These are phyloP conservation scores for Corchorus capsularis DNA, from an alignment of 345 rosid species.

Conservation along the genomic window DNA sequence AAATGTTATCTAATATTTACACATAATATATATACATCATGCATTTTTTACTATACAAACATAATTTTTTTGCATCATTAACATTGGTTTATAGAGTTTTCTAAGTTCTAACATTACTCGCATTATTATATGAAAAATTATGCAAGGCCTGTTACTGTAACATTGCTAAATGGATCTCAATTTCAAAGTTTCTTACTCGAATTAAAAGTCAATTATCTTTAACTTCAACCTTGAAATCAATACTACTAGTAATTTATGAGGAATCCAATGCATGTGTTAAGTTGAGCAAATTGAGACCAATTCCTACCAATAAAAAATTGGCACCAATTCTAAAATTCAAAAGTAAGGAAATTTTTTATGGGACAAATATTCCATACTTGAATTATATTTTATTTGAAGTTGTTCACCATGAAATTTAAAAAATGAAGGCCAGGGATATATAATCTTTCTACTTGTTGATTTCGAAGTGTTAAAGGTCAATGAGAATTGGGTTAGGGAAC, in stretches of 20 bases:
- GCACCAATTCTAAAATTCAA: constrained; percentile 1
- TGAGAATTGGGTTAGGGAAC: neutral
- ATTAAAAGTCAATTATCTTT: neutral
- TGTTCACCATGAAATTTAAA: constrained; percentile 6
- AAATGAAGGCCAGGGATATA: neutral
- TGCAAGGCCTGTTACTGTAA: no score
- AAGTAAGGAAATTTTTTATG: neutral
- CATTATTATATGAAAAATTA: no score
- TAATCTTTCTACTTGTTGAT: neutral
- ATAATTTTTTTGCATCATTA: no score
- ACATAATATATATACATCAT: no score
- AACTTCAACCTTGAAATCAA: neutral
- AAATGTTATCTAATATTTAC: no score
- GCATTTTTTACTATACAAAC: no score
- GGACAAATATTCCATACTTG: neutral
- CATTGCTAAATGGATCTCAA: neutral
- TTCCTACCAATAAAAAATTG: neutral
- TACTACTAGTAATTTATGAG: neutral
- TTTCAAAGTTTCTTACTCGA: neutral
- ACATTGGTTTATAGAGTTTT: no score
- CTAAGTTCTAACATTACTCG: no score
- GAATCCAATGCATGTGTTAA: neutral
- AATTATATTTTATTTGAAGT: neutral
- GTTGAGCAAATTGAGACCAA: neutral
- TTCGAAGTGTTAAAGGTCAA: neutral